Base-by-base conservation (phyloP, 352 stramenopile species). In the Pythium brassicae region DNA sequence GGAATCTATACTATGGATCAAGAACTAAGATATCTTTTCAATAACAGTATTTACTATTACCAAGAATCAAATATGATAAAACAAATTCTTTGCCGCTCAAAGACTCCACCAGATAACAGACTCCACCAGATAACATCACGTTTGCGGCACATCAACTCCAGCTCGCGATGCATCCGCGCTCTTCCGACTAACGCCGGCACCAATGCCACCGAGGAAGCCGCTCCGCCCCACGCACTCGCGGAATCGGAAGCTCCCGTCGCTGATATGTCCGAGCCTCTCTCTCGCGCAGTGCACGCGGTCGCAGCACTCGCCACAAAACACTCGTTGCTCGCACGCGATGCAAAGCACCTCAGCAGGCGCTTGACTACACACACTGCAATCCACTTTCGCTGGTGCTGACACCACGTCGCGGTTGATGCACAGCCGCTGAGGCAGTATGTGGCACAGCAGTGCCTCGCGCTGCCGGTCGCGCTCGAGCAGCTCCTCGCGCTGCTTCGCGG, bases 231-330 rank as follows among this genome's bases (percentile, higher is more conserved):
- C 34, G 37, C 73, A 80, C 25, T 71, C 65, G 26, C 25, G 17
- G 29, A 74, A 86, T 8, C 63, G 65, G 22, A 84, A 71, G 8
- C 67, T 59, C 3, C 37, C 60, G n/a, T 62, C 50, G 27, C 81
- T 35, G 29, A 4, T 66, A 42, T 84, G 71, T 6, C 11, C 39
- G 5, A 75, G 43, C 50, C 66, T 76, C 7, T 23, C 35, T 23
- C 55, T 34, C 25, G 65, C 44, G 19, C 53, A 74, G 35, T 89
- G 78, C 4, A 66, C 53, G 1, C 9, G 34, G 45, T 89, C 78
- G 29, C 78, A 86, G 45, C 78, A 89, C 0, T 37, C 50, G 1
- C 77, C 68, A 44, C 78, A 86, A 23, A 73, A 81, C 34, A 37
- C 27, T 4, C 26, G 12, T 6, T 20, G 48, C 10, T 53, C 45